Percentiles rank a stretch among this genome's conserved stretches.
Conservation (phyloP, 257 asterid genomes). For the Rhazya stricta region DNA sequence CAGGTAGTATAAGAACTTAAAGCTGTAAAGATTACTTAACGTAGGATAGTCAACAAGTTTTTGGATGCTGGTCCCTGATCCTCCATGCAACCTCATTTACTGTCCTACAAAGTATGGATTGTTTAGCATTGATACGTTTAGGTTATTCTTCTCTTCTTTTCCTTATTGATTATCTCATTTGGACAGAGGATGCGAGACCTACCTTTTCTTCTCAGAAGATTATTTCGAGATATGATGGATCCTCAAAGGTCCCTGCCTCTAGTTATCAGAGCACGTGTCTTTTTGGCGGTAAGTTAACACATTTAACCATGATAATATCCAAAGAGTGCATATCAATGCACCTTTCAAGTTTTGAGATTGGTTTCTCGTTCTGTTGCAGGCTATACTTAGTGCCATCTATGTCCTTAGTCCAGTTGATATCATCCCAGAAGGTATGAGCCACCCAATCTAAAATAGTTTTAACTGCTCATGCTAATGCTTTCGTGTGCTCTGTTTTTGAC, state of each 20-base stretch:
- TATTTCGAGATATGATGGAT: conserved; percentile 68
- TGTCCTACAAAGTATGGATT: not conserved
- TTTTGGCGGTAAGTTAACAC: conserved; percentile 87
- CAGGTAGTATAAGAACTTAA: no score
- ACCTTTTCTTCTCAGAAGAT: conserved; percentile 88
- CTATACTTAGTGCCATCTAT: conserved; percentile 30
- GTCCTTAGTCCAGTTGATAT: conserved; percentile 48
- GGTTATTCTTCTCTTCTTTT: not conserved
- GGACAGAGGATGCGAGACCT: conserved; percentile 91
- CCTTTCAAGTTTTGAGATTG: not conserved
- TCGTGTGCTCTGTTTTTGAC: conserved; percentile 17
- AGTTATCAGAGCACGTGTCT: conserved; percentile 72
- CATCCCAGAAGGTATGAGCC: conserved; percentile 44
- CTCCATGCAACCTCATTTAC: not conserved
- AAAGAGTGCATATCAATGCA: not conserved
- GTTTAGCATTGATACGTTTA: not conserved
- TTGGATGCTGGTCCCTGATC: not conserved
- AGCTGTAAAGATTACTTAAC: no score
- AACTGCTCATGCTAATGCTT: not conserved
- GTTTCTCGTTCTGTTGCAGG: conserved; percentile 24
- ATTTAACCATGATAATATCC: not conserved
- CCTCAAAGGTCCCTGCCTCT: conserved; percentile 89
- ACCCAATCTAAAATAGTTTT: not conserved
- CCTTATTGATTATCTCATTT: conserved; percentile 8
- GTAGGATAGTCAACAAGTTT: no score